phyloP scores from a whole-genome alignment of 768 basidiomycete genomes.

The Dioszegia hungarica region DNA sequence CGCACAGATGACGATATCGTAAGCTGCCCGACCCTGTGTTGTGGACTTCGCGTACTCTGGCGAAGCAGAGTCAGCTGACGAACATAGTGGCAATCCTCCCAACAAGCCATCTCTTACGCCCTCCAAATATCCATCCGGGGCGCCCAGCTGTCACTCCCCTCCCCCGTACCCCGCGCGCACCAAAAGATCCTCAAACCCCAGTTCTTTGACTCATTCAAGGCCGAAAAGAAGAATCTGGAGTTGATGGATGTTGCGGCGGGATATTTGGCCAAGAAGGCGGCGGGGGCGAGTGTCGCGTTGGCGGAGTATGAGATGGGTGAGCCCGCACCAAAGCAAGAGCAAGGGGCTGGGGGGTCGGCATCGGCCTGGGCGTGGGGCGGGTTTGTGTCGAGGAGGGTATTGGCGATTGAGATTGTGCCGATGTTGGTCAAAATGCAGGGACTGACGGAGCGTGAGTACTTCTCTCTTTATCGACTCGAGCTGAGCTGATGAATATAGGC shows the following conservation, averaged over 20 bases:
- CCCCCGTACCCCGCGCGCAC: conserved; percentile 61
- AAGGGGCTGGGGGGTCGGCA: too few species aligned
- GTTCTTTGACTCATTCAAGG: conserved; percentile 55
- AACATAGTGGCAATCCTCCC: conserved; percentile 45
- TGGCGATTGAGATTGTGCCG: conserved; percentile 40
- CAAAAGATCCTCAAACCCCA: conserved; percentile 85
- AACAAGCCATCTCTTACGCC: conserved; percentile 56
- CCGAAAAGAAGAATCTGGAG: conserved; percentile 25
- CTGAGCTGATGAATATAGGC: conserved; percentile 10
- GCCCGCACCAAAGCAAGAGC: too few species aligned
- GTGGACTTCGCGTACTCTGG: too few species aligned
- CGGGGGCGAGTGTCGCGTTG: conserved; percentile 7
- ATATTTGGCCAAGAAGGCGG: conserved; percentile 29
- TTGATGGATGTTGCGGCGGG: conserved; percentile 25
- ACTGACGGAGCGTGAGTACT: conserved; percentile 15
- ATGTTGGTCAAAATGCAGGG: conserved; percentile 37
- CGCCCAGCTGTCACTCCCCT: conserved; percentile 77
- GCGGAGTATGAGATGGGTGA: conserved; percentile 2
- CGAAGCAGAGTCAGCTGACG: conserved; percentile 6
- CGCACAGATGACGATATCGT: conserved; percentile 49
- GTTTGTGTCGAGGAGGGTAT: conserved; percentile 17
- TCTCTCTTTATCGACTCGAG: too few species aligned
- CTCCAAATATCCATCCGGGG: conserved; percentile 80
- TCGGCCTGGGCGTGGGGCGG: conserved; percentile 34
- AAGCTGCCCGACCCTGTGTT: too few species aligned